Evolutionary conservation across 768 basidiomycete species (phyloP).

Genomic region (Dioszegia crocea): DNA sequence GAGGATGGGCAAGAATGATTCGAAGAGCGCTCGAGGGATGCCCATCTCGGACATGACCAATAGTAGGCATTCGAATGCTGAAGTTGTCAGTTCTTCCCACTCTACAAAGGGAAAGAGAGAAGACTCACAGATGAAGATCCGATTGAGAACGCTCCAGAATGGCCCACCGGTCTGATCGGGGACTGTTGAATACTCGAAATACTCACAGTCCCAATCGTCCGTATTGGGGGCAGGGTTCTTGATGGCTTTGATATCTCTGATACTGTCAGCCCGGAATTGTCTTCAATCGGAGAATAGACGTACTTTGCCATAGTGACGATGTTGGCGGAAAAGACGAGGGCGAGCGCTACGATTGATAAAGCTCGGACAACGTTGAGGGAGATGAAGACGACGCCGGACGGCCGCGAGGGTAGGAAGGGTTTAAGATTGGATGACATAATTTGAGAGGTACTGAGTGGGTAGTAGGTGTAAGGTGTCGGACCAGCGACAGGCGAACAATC

Average conservation of each 20-base stretch:
- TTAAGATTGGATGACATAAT: constrained; percentile 11
- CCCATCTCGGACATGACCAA: constrained; percentile 78
- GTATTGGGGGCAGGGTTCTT: constrained; percentile 15
- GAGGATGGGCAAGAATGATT: constrained; percentile 78
- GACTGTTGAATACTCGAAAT: constrained; percentile 68
- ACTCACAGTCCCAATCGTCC: constrained; percentile 61
- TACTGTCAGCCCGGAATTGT: neutral
- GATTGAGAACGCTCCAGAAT: constrained; percentile 86
- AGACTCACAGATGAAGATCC: constrained; percentile 65
- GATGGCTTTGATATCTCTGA: constrained; percentile 45
- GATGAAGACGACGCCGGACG: constrained; percentile 43
- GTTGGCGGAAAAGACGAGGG: constrained; percentile 66
- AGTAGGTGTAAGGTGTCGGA: neutral
- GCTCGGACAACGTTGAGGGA: constrained; percentile 72
- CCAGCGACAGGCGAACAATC: neutral
- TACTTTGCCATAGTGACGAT: constrained; percentile 55
- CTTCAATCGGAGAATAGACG: constrained; percentile 6
- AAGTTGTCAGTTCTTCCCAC: too few species aligned
- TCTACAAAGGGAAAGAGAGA: too few species aligned
- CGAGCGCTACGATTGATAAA: constrained; percentile 71
- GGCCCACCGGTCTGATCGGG: constrained; percentile 85
- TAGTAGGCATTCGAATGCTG: constrained; percentile 71
- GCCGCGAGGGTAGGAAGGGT: constrained; percentile 33
- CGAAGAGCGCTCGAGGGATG: constrained; percentile 66
- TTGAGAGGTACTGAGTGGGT: neutral